Evolutionary conservation across 2,329 filamentous ascomycete species (phyloP), one percentile per base, ranked within the genome.

Genomic region (Daldinia sp.): DNA sequence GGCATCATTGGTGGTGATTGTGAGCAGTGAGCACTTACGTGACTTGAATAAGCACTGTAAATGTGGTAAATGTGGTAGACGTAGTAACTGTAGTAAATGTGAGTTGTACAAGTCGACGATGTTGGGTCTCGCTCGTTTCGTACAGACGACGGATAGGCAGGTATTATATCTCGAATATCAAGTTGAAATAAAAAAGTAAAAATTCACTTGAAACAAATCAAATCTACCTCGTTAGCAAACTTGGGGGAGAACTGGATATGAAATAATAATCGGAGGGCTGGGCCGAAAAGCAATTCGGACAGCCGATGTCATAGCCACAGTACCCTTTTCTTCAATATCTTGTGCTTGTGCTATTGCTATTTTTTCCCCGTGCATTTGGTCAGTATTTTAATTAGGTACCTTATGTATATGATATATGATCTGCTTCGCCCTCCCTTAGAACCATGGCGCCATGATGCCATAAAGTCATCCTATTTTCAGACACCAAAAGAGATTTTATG

Each of bases 181-280:
- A 63, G 10, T 56, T 18, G 6, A 59, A 60, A 55, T 30, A 42
- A 46, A 35, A 20, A 26, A 10, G 20, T 35, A 20, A 35, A 20
- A 37, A 37, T 37, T 37, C 30, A 23, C 13, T 33, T 23, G 50
- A 54, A 54, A 35, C 18, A 28, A 18, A 56, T 41, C 35, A 28
- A 41, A 41, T 41, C 10, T 41, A 53, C 33, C 10, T 37, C 33
- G 33, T 60, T 13, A 65, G 56, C 48, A 62, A 65, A 63, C 61
- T 60, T 51, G 37, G 50, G 42, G 59, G 37, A 37, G 53, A 30
- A 50, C 61, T 6, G 64, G 53, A 37, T 59, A 65, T 51, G 48
- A 71, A 67, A 67, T 69, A 71, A 60, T 63, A 62, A 57, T 37
- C 30, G 51, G 58, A 57, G 51, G 66, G 63, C 58, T 69, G 63